Percentiles rank a stretch among this genome's conserved stretches.
Evolutionary conservation across 805 yeast genomes (phyloP).

Genomic region (Debaryomyces maramus): DNA sequence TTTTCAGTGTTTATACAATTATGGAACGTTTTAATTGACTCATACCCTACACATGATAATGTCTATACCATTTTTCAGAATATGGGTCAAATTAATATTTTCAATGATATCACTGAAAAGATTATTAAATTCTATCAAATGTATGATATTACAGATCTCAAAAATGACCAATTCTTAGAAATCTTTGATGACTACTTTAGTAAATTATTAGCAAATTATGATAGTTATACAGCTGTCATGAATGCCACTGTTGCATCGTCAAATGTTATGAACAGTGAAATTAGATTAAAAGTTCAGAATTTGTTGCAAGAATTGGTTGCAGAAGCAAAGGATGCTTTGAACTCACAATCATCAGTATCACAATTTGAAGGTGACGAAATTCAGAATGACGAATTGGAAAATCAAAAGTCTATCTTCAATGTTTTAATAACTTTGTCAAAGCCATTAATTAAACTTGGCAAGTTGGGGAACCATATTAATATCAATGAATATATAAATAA

Average conservation of each 20-base stretch:
- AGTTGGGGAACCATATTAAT: conserved; percentile 25
- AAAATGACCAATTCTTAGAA: conserved; percentile 8
- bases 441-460: conserved; percentile 24
- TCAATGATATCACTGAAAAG: conserved; percentile 24
- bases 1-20: conserved; percentile 23
- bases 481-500: conserved; percentile 20
- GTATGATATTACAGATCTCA: conserved; percentile 6
- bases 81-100: conserved; percentile 24
- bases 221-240: not conserved
- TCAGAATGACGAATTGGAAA: conserved; percentile 10
- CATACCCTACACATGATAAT: conserved; percentile 13
- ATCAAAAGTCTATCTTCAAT: conserved; percentile 17
- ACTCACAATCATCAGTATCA: conserved; percentile 9
- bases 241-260: conserved; percentile 1
- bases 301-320: conserved; percentile 23
- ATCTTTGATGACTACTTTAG: conserved; percentile 15
- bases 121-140: conserved; percentile 24
- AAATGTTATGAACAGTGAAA: conserved; percentile 19
- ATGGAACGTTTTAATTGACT: conserved; percentile 24
- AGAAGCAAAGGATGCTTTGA: conserved; percentile 16
- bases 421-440: conserved; percentile 13
- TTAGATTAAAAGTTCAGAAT: conserved; percentile 24
- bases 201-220: conserved; percentile 11
- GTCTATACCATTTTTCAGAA: conserved; percentile 25
- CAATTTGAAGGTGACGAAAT: conserved; percentile 11